Conservation (phyloP, 2,329 filamentous ascomycete genomes). For the Diaporthe sp. region DNA sequence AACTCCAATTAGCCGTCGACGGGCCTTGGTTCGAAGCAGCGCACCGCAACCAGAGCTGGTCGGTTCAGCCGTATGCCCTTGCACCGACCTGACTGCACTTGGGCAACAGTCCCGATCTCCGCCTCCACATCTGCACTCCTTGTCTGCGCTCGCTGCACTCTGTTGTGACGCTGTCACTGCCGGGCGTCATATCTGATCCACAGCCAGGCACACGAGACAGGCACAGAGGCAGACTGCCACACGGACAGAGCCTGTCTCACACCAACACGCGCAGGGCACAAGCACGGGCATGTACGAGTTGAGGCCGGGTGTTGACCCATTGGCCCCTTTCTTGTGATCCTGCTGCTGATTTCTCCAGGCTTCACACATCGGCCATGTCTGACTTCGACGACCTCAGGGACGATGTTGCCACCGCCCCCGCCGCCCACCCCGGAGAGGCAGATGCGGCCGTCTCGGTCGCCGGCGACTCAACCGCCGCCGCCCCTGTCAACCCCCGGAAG, state of each 20-base stretch:
- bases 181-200: slow-evolving; percentile 12
- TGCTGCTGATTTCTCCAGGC: slow-evolving; percentile 21
- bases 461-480: slow-evolving; percentile 30
- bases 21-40: neutral
- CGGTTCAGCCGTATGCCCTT: slow-evolving; percentile 3
- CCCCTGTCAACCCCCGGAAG: slow-evolving; percentile 35
- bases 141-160: slow-evolving; percentile 8
- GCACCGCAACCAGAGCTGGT: neutral
- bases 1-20: slow-evolving; percentile 24
- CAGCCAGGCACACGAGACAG: neutral
- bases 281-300: slow-evolving; percentile 18
- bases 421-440: slow-evolving; percentile 14
- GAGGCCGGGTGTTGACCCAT: neutral
- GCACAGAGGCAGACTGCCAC: slow-evolving; percentile 1
- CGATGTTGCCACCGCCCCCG: slow-evolving; percentile 5
- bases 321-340: neutral
- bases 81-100: no score
- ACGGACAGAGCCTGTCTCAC: neutral
- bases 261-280: neutral
- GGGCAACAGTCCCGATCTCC: neutral
- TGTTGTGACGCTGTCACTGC: slow-evolving; percentile 6
- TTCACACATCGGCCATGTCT: slow-evolving; percentile 22
- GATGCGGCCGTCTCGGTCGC: slow-evolving; percentile 31
- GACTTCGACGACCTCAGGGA: slow-evolving; percentile 29
- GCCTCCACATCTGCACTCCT: slow-evolving; percentile 19